phyloP scores from a whole-genome alignment of 2,329 filamentous ascomycete species.

The Claviceps maximensis region DNA sequence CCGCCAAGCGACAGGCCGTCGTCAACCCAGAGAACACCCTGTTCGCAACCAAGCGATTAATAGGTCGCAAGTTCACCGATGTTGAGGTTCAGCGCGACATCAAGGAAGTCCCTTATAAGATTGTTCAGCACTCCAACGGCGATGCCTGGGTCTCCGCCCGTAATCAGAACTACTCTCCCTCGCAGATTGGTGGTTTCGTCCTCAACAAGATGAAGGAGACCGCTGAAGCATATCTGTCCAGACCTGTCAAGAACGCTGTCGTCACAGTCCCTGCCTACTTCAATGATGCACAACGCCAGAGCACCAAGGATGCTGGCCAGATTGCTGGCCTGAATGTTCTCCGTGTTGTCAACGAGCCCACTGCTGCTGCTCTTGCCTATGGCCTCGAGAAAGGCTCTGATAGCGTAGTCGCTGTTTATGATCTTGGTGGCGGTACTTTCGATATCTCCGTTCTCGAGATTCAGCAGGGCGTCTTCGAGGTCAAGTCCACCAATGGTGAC shows the following conservation, averaged over 20 bases:
- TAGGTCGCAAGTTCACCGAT: slow-evolving; percentile 94
- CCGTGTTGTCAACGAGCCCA: slow-evolving; percentile 96
- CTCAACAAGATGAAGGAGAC: slow-evolving; percentile 99
- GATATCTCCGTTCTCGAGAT: slow-evolving; percentile 98
- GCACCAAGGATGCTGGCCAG: slow-evolving; percentile 95
- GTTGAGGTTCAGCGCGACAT: slow-evolving; percentile 90
- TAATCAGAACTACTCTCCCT: slow-evolving; percentile 91
- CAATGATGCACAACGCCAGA: slow-evolving; percentile 96
- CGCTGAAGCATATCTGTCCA: slow-evolving; percentile 82
- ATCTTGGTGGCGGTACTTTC: slow-evolving; percentile 97
- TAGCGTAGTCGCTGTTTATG: slow-evolving; percentile 85
- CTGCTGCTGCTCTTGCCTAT: slow-evolving; percentile 88
- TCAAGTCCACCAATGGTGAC: slow-evolving; percentile 98
- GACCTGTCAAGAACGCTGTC: slow-evolving; percentile 86
- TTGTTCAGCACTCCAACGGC: slow-evolving; percentile 90
- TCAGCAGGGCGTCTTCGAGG: slow-evolving; percentile 95
- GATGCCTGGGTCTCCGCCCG: slow-evolving; percentile 93
- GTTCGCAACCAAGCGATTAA: slow-evolving; percentile 96
- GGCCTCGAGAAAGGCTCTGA: slow-evolving; percentile 91
- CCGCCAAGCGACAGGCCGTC: slow-evolving; percentile 94
- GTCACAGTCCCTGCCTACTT: slow-evolving; percentile 97
- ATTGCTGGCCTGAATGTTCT: slow-evolving; percentile 93
- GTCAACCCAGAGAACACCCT: slow-evolving; percentile 98
- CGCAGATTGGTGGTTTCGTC: slow-evolving; percentile 94
- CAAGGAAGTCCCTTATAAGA: slow-evolving; percentile 97